Conservation (phyloP, 2,329 filamentous ascomycete species). For the Keithomyces neogunnii region DNA sequence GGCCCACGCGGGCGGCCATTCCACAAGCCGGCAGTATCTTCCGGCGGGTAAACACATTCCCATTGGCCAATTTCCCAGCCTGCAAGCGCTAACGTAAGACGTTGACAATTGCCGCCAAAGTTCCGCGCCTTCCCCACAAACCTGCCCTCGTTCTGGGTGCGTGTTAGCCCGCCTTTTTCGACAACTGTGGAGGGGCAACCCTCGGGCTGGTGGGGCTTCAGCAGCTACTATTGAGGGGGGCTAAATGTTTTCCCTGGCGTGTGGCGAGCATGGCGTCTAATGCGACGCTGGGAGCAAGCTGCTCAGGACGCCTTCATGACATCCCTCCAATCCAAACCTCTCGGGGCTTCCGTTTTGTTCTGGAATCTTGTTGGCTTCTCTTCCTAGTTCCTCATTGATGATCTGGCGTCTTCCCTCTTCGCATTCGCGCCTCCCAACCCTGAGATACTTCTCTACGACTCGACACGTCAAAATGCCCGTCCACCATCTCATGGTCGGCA, state of each 20-base stretch:
- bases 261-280: too few relatives aligned
- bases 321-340: too few relatives aligned
- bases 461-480: conserved; percentile 50
- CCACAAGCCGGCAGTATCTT: not conserved
- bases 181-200: too few relatives aligned
- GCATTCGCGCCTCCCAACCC: not conserved
- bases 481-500: conserved; percentile 87
- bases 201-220: too few relatives aligned
- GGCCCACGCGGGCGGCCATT: not conserved
- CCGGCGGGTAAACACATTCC: not conserved
- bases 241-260: conserved; percentile 16
- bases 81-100: not conserved
- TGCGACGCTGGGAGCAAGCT: not conserved
- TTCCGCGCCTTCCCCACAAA: conserved; percentile 7
- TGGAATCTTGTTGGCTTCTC: too few relatives aligned
- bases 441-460: not conserved
- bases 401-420: too few relatives aligned
- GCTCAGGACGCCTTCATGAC: too few relatives aligned
- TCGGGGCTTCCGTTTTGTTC: too few relatives aligned
- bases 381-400: too few relatives aligned
- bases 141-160: not conserved
- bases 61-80: not conserved
- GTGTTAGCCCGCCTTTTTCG: too few relatives aligned
- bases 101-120: not conserved
- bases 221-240: conserved; percentile 2